Evolutionary conservation across 768 basidiomycete genomes (phyloP).

Genomic region (Tephrocybe rancida): DNA sequence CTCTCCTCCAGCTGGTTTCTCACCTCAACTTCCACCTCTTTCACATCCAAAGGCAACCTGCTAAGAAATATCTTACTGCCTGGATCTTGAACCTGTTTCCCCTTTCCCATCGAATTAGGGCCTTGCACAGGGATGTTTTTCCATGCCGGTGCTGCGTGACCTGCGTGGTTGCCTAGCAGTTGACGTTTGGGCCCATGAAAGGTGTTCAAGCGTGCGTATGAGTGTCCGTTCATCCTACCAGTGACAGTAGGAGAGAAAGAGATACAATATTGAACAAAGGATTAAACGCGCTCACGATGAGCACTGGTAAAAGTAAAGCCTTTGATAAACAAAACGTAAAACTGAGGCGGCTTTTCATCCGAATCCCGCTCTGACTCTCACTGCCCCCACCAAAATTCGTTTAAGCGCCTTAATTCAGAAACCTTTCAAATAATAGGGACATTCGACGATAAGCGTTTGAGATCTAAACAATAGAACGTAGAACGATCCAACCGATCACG

Average conservation of each 20-base stretch:
- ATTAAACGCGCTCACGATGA: too few species aligned
- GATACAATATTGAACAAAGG: too few species aligned
- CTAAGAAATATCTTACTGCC: constrained; percentile 74
- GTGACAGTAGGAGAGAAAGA: neutral
- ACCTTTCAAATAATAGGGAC: too few species aligned
- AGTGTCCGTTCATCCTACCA: constrained; percentile 20
- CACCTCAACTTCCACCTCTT: constrained; percentile 70
- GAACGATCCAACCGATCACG: too few species aligned
- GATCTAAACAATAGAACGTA: too few species aligned
- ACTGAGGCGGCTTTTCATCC: neutral
- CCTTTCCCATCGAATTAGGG: constrained; percentile 27
- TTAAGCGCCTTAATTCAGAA: too few species aligned
- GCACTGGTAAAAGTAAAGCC: too few species aligned
- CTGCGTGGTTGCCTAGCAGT: constrained; percentile 60
- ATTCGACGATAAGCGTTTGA: too few species aligned
- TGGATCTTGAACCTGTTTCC: constrained; percentile 28
- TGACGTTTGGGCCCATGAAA: constrained; percentile 58
- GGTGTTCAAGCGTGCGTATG: constrained; percentile 39
- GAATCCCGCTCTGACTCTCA: too few species aligned
- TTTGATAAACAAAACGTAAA: neutral
- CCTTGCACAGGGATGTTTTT: constrained; percentile 29
- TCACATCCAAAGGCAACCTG: constrained; percentile 67
- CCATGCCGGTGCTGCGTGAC: constrained; percentile 66
- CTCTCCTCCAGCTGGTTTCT: constrained; percentile 15
- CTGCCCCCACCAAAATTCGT: too few species aligned